Base-by-base conservation (phyloP, 805 yeast species). In the Ogataea henricii region DNA sequence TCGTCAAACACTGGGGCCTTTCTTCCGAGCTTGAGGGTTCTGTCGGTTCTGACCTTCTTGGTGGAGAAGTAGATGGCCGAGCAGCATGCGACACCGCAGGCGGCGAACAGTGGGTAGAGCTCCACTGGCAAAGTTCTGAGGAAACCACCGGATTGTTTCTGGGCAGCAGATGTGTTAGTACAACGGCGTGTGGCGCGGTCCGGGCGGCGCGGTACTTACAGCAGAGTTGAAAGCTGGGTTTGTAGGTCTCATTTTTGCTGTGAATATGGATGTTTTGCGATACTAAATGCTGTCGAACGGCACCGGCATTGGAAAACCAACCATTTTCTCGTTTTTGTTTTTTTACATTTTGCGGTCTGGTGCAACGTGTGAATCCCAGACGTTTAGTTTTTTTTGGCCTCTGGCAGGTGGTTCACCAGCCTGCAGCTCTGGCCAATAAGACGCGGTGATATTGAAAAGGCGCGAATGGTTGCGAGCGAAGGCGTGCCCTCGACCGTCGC, bases 41-140 rank as follows among this genome's bases (percentile, higher is more conserved):
- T 66, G 58, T 80, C 85, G 46, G 72, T 67, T 29, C 70, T 65
- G 36, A 80, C 57, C 64, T 79, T 79, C 67, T 72, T 80, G 64
- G 73, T 71, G 12, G 78, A 60, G 69, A 80, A 80, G 69, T 65
- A 80, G 51, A 71, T 56, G 46, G 81, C 83, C 30, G 76, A 71
- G 47, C 59, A 54, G 53, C 68, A 59, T 32, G 83, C 85, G 49
- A 77, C 75, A 62, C 78, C 77, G 71, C 79, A 73, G 33, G 82
- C 83, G 29, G 76, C 68, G 58, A 78, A 78, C 54, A 80, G 69
- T 62, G 85, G 85, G 49, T 81, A 76, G 59, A 80, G 65, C 67
- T 80, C 85, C 46, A 79, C 75, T 59, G 84, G 84, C 46, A 79
- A 56, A 36, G 33, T 50, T 38, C 51, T 63, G 37, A 63, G 33